Conservation (phyloP, 2,329 filamentous ascomycete genomes). For the Penicillium sp. region DNA sequence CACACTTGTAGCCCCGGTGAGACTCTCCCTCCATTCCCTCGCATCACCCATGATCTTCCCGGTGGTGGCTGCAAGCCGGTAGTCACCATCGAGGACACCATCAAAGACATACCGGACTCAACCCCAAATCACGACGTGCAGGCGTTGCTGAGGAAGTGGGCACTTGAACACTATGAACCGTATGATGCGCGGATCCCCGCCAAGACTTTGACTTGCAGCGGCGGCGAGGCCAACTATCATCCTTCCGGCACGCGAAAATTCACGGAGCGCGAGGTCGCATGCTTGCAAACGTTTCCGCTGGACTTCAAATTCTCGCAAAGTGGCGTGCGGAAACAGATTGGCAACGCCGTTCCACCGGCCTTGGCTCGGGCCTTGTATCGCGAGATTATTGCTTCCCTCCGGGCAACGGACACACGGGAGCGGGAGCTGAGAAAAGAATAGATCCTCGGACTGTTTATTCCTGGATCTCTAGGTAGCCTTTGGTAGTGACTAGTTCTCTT, state of each 20-base stretch:
- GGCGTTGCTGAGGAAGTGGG: slow-evolving; percentile 14
- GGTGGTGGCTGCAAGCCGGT: slow-evolving; percentile 28
- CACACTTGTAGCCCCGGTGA: slow-evolving; percentile 61
- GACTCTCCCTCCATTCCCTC: slow-evolving; percentile 59
- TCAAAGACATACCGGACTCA: slow-evolving; percentile 35
- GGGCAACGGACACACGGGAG: slow-evolving; percentile 31
- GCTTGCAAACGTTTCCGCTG: slow-evolving; percentile 63
- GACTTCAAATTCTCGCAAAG: slow-evolving; percentile 51
- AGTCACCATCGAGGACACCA: slow-evolving; percentile 39
- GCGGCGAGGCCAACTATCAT: slow-evolving; percentile 58
- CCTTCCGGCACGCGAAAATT: slow-evolving; percentile 58
- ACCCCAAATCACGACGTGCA: slow-evolving; percentile 41
- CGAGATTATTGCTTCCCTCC: slow-evolving; percentile 34
- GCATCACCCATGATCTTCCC: slow-evolving; percentile 49
- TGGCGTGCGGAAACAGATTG: slow-evolving; percentile 56
- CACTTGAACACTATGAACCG: slow-evolving; percentile 26
- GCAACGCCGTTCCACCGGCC: slow-evolving; percentile 68
- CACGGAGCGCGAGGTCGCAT: slow-evolving; percentile 62
- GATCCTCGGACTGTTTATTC: no score
- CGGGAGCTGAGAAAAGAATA: not conserved
- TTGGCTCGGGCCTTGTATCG: slow-evolving; percentile 37
- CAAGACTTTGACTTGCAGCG: slow-evolving; percentile 57
- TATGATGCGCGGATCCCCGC: slow-evolving; percentile 49
- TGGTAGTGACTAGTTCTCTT: no score
- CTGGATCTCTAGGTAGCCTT: no score